Evolutionary conservation across 2,329 filamentous ascomycete genomes (phyloP).

Genomic region (Bisporella sp.): DNA sequence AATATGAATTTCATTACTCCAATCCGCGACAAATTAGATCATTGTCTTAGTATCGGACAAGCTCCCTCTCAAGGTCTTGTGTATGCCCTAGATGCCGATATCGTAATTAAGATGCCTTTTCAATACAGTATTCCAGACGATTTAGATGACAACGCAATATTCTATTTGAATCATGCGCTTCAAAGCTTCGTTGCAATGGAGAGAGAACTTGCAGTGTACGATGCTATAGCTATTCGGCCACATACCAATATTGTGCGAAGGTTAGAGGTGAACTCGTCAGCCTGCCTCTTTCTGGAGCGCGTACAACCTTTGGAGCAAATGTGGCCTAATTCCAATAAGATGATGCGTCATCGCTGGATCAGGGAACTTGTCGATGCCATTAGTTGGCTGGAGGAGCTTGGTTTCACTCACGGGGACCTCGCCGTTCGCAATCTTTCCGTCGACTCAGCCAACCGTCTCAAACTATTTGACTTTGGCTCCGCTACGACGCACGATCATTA

Average conservation of each 20-base stretch:
- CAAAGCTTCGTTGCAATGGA: constrained; percentile 10
- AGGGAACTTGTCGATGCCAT: constrained; percentile 7
- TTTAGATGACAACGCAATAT: constrained; percentile 5
- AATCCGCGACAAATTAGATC: constrained; percentile 8
- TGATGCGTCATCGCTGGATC: constrained; percentile 6
- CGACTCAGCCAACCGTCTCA: constrained; percentile 5
- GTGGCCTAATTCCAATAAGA: constrained; percentile 3
- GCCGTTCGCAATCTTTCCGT: constrained; percentile 7
- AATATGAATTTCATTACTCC: constrained; percentile 9
- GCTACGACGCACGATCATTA: constrained; percentile 6
- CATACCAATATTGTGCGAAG: constrained; percentile 6
- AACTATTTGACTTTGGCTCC: constrained; percentile 8
- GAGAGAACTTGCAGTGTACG: constrained; percentile 7
- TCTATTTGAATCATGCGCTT: constrained; percentile 6
- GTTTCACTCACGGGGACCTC: constrained; percentile 6
- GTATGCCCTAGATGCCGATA: constrained; percentile 6
- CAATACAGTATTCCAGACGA: constrained; percentile 9
- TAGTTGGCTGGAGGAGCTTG: constrained; percentile 7
- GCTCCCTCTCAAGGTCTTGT: constrained; percentile 9
- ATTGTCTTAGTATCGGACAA: constrained; percentile 9
- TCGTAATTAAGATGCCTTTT: constrained; percentile 9
- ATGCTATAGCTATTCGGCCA: constrained; percentile 5
- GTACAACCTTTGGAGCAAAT: constrained; percentile 5
- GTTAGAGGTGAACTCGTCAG: constrained; percentile 4
- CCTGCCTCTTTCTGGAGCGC: constrained; percentile 7